Base-by-base conservation (phyloP, 306 rosid species). In the Rosa lucieae region DNA sequence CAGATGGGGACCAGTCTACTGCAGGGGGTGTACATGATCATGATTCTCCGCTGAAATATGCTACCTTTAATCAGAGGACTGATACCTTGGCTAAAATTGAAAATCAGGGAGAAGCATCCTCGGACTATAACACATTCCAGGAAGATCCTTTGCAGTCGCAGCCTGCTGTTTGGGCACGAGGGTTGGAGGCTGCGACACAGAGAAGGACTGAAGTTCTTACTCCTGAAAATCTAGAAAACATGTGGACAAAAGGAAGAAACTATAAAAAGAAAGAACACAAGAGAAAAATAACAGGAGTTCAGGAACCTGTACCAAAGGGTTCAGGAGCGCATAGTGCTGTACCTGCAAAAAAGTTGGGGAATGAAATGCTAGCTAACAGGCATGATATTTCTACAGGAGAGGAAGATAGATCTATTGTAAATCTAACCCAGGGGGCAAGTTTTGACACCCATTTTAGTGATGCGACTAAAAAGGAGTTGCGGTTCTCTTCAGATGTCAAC, bases 231-330 rank as follows among this genome's bases (percentile, higher is more conserved):
- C 97, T 96, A 35, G 99, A 96, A 83, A 96, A 96, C 86, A 84
- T 96, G 98, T 96, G 99, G 99, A 83, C 99, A n/a, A 96, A 93
- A 82, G 99, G 99, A 84, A 89, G 90, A 77, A 87, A 96, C 74
- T 96, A 96, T 81, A 93, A 89, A 76, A 93, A 78, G 86, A 96
- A 89, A 84, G 99, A 91, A 84, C 82, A 88, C 79, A 93, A 86
- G 88, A 78, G 71, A 77, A 68, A 77, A 70, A 85, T 78, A 76
- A 61, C 72, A 63, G 90, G 88, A 61, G 79, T 42, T 88, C 87
- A 66, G 73, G 87, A 89, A 73, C 86, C 86, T 88, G 78, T 77
- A 44, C 78, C 76, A 2, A 90, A 85, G 83, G 82, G 68, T 80
- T 72, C 85, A 71, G 84, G 84, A 70, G 43, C 73, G 35, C 74